A percentile compares a stretch with the other conserved stretches of the same genome.
Evolutionary conservation across 2,329 filamentous ascomycete genomes (phyloP).

Genomic region (Monosporascus sp.): DNA sequence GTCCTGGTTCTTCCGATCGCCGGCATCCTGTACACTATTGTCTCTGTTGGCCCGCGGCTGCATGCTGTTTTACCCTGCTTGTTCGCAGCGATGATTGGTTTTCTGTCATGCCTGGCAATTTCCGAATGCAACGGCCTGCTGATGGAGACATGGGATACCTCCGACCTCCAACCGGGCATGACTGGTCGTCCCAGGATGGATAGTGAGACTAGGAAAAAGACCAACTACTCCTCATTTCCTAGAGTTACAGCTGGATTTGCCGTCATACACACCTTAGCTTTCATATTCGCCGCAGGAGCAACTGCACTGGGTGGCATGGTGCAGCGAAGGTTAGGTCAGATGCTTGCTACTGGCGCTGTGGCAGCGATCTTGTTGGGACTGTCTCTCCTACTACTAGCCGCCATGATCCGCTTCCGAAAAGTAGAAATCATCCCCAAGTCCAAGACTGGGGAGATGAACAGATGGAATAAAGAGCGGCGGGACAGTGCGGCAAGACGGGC

Average conservation of each 20-base stretch:
- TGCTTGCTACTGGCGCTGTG: constrained; percentile 62
- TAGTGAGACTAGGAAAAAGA: constrained; percentile 40
- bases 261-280: constrained; percentile 63
- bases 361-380: constrained; percentile 62
- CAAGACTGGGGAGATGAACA: constrained; percentile 50
- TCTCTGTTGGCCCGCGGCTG: constrained; percentile 57
- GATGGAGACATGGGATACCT: constrained; percentile 80
- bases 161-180: constrained; percentile 69
- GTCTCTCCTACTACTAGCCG: constrained; percentile 56
- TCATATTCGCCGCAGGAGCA: constrained; percentile 62
- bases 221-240: constrained; percentile 72
- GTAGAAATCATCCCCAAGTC: constrained; percentile 65
- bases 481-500: constrained; percentile 42
- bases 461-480: constrained; percentile 43
- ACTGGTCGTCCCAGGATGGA: constrained; percentile 48
- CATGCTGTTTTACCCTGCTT: constrained; percentile 59
- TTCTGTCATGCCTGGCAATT: constrained; percentile 67
- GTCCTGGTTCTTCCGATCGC: constrained; percentile 61
- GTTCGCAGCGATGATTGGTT: constrained; percentile 62
- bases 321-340: constrained; percentile 61
- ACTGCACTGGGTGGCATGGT: constrained; percentile 65
- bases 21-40: constrained; percentile 62
- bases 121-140: constrained; percentile 71
- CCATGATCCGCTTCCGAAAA: constrained; percentile 59
- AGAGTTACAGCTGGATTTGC: constrained; percentile 68